These are phyloP conservation scores for Candida dubliniensis DNA, from an alignment of 1,139 yeast genomes.

Conservation along the genomic window DNA sequence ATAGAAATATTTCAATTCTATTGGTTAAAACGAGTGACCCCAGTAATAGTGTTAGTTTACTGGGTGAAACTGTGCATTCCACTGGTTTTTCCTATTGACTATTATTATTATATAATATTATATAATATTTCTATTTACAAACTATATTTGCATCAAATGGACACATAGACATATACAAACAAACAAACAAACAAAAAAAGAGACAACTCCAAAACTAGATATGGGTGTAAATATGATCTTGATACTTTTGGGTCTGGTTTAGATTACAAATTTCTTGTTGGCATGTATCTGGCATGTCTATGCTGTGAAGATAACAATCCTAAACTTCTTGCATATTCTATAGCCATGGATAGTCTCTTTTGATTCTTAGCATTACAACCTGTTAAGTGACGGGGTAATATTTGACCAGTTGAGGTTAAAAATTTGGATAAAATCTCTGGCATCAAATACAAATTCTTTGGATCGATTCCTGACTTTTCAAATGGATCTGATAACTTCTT, in stretches of 20 bases:
- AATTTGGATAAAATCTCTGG: slow-evolving; percentile 63
- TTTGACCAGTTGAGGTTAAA: slow-evolving; percentile 63
- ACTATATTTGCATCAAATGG: too few species aligned
- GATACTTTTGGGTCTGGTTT: background rate
- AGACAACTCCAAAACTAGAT: too few species aligned
- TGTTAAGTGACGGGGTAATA: slow-evolving; percentile 65
- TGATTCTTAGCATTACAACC: slow-evolving; percentile 64
- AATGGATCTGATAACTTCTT: slow-evolving; percentile 35
- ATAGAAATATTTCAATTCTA: too few species aligned
- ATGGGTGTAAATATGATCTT: too few species aligned
- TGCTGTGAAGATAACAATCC: slow-evolving; percentile 68
- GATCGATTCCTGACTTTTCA: slow-evolving; percentile 58
- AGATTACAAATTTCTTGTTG: slow-evolving; percentile 35
- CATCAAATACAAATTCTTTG: slow-evolving; percentile 62
- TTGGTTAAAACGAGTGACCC: too few species aligned
- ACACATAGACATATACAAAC: background rate
- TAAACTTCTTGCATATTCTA: slow-evolving; percentile 66
- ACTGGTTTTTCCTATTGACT: too few species aligned
- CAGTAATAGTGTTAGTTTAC: too few species aligned
- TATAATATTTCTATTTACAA: too few species aligned
- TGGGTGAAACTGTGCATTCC: too few species aligned
- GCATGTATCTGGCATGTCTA: slow-evolving; percentile 49
- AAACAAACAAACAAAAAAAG: background rate
- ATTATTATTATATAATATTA: too few species aligned
- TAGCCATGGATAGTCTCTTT: slow-evolving; percentile 61